Base-by-base conservation (phyloP, 2,329 filamentous ascomycete genomes). In the Pezizomycotina sp. region DNA sequence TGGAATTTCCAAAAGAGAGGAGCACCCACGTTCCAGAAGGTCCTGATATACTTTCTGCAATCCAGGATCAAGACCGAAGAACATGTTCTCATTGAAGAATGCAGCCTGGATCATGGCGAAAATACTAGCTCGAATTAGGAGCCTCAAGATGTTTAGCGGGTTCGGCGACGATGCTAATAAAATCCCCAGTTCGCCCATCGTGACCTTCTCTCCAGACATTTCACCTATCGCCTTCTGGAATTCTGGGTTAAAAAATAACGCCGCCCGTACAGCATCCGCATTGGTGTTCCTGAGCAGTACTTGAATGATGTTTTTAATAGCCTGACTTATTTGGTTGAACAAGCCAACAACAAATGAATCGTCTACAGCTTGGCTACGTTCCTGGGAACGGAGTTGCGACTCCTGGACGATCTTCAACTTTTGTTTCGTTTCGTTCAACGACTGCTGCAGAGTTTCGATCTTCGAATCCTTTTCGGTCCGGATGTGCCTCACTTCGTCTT, bases 81-180 rank as follows among this genome's bases (percentile, higher is more conserved):
- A 43, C 15, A 43, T 36, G 15, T 43, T 43, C 15, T 35, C 33
- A 28, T 39, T 39, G 27, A 43, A 43, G 6, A 43, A 29, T 12
- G 24, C 38, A 9, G 38, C n/a, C n/a, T 34, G 22, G 2, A 43
- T 24, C 9, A 33, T 43, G 23, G 38, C 36, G 28, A 43, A 18
- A 7, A 43, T 26, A 10, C 38, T 38, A 4, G 41, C 36, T 10
- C 41, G 36, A 15, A 43, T 23, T 13, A 39, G 19, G 18, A 43
- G 36, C 9, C 32, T 33, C 20, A 43, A 21, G 5, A 43, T 24
- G 10, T 43, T 43, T 4, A 20, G 27, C 4, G 36, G 41, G 9
- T 35, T 33, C 13, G 32, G 22, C 2, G 41, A n/a, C n/a, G n/a
- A n/a, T n/a, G n/a, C n/a, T n/a, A n/a, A n/a, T n/a, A n/a, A n/a